Conservation (phyloP, 345 rosid species). For the Kernera saxatilis region DNA sequence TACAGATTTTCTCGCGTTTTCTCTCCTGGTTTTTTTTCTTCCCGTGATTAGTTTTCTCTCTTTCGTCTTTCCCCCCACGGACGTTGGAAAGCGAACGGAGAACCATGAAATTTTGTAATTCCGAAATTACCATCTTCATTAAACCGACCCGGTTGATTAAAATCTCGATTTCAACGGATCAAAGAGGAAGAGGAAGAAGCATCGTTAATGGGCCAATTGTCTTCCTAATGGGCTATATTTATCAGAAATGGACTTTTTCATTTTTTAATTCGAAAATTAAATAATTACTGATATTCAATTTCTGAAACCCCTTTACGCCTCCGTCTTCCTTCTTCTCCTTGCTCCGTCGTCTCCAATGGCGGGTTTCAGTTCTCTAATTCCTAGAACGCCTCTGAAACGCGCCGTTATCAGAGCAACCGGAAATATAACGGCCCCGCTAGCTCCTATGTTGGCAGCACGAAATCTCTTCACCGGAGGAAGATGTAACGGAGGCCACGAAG, state of each 20-base stretch:
- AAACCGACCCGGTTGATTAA: slow-evolving; percentile 16
- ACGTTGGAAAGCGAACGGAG: slow-evolving; percentile 25
- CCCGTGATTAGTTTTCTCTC: background rate
- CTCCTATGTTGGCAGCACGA: background rate
- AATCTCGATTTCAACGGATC: background rate
- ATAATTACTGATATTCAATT: background rate
- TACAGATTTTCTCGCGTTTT: slow-evolving; percentile 14
- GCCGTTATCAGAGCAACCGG: background rate
- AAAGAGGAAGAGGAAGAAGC: background rate
- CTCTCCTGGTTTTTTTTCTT: background rate
- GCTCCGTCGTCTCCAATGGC: slow-evolving; percentile 17
- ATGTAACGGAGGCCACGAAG: background rate
- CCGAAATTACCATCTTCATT: slow-evolving; percentile 12
- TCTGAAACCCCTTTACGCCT: slow-evolving; percentile 6
- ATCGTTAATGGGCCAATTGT: background rate
- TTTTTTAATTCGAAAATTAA: background rate
- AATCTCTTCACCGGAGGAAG: slow-evolving; percentile 1
- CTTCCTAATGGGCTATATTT: background rate
- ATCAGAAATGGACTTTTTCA: too few species aligned
- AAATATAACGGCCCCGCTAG: background rate
- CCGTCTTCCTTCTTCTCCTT: background rate
- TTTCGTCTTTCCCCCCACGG: slow-evolving; percentile 25
- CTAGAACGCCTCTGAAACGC: slow-evolving; percentile 7
- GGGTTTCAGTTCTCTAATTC: slow-evolving; percentile 26
- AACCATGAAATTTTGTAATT: background rate